A percentile compares a stretch with the other conserved stretches of the same genome.
Evolutionary conservation across 139 green algal species (phyloP).

Genomic region (Chlorella vulgaris): DNA sequence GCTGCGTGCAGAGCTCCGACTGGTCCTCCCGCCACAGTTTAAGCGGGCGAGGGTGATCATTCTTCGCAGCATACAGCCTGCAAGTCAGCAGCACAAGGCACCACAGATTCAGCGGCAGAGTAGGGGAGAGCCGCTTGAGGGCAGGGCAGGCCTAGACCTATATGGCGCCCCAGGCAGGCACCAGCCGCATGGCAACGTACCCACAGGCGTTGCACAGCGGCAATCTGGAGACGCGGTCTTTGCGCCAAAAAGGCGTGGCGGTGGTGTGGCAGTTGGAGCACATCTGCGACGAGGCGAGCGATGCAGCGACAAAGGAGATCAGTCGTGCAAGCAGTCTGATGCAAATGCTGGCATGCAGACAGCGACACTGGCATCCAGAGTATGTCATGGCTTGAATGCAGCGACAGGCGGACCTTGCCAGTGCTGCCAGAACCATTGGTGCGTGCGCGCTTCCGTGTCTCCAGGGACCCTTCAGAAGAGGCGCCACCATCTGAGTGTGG

Average conservation of each 20-base stretch:
- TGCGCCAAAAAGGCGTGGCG: slow-evolving; percentile 94
- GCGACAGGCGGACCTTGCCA: slow-evolving; percentile 1
- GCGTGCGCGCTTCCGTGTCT: slow-evolving; percentile 27
- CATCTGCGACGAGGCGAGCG: slow-evolving; percentile 49
- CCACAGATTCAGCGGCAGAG: neutral
- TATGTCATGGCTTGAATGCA: no score
- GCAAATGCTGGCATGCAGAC: neutral
- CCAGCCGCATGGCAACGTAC: neutral
- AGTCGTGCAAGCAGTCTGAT: neutral
- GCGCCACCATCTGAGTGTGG: neutral
- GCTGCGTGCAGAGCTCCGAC: neutral
- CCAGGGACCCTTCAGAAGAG: slow-evolving; percentile 12
- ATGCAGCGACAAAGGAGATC: neutral
- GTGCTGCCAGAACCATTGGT: neutral
- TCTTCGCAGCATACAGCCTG: slow-evolving; percentile 94
- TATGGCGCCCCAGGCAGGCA: neutral
- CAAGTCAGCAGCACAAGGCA: neutral
- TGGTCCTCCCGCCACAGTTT: slow-evolving; percentile 81
- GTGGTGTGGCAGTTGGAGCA: slow-evolving; percentile 93
- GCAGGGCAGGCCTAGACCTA: neutral
- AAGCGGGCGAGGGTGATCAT: slow-evolving; percentile 84
- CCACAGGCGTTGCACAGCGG: slow-evolving; percentile 95
- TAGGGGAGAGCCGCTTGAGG: neutral
- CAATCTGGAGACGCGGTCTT: slow-evolving; percentile 83
- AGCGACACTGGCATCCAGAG: no score